Conservation (phyloP, 768 basidiomycete species). For the Boletus subcaerulescens region DNA sequence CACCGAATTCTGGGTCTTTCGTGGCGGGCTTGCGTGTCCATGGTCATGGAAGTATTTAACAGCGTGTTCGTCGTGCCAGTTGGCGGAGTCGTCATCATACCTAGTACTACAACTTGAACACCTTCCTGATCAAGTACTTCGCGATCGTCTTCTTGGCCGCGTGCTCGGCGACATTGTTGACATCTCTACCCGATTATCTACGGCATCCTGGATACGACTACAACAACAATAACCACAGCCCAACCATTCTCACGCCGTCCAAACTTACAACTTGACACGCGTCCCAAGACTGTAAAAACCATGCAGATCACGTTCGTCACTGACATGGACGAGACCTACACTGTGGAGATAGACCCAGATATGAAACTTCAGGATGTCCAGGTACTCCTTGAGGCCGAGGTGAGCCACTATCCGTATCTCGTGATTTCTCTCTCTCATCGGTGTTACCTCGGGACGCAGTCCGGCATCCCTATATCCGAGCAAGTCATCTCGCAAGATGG, state of each 20-base stretch:
- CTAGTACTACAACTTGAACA: constrained; percentile 5
- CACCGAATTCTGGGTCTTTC: constrained; percentile 23
- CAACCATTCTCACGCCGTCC: too few relatives aligned
- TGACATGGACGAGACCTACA: constrained; percentile 60
- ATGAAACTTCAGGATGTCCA: constrained; percentile 93
- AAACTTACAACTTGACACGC: too few relatives aligned
- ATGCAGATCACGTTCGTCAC: constrained; percentile 76
- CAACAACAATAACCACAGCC: neutral
- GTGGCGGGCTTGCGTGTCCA: constrained; percentile 17
- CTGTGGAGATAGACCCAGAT: constrained; percentile 80
- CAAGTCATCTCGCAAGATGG: constrained; percentile 72
- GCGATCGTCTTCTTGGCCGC: constrained; percentile 1
- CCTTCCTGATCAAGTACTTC: constrained; percentile 27
- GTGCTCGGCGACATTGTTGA: neutral
- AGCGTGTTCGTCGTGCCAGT: neutral
- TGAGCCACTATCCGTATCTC: constrained; percentile 37
- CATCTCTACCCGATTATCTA: constrained; percentile 5
- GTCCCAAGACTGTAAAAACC: constrained; percentile 1
- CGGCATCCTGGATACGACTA: neutral
- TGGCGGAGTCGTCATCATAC: too few relatives aligned
- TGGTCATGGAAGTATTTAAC: constrained; percentile 13
- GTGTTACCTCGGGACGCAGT: constrained; percentile 41
- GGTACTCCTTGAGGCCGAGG: constrained; percentile 95
- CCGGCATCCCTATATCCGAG: constrained; percentile 65
- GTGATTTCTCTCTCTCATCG: neutral